phyloP scores from a whole-genome alignment of 2,329 filamentous ascomycete genomes.

The Clonostachys rosea region DNA sequence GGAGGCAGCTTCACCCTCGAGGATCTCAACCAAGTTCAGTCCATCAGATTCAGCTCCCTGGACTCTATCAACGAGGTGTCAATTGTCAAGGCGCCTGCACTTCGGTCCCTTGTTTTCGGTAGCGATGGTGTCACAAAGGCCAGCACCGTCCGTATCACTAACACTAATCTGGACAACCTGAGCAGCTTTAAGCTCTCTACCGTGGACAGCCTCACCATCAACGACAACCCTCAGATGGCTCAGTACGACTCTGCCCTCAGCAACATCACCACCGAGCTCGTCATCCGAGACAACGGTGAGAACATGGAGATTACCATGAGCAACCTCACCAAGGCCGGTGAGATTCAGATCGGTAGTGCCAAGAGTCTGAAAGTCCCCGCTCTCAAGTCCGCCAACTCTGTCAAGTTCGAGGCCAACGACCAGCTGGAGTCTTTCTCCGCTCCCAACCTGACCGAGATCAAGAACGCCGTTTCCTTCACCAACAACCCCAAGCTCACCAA shows the following conservation, averaged over 20 bases:
- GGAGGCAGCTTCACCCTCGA: constrained; percentile 68
- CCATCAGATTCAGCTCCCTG: constrained; percentile 63
- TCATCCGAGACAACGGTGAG: constrained; percentile 75
- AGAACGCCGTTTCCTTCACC: constrained; percentile 52
- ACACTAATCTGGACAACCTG: constrained; percentile 78
- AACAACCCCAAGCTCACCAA: constrained; percentile 63
- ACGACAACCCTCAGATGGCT: constrained; percentile 83
- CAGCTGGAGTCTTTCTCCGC: constrained; percentile 56
- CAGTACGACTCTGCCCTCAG: constrained; percentile 72
- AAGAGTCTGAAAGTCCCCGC: constrained; percentile 69
- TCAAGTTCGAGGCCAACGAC: constrained; percentile 78
- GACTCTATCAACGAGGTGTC: constrained; percentile 60
- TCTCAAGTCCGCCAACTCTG: constrained; percentile 66
- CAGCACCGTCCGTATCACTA: constrained; percentile 67
- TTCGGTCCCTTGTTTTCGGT: constrained; percentile 43
- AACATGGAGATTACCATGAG: constrained; percentile 69
- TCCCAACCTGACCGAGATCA: constrained; percentile 67
- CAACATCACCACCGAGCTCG: constrained; percentile 67
- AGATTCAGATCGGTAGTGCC: constrained; percentile 65
- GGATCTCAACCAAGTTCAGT: constrained; percentile 58
- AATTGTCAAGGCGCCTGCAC: constrained; percentile 65
- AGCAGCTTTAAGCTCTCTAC: constrained; percentile 74
- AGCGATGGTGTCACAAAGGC: constrained; percentile 60
- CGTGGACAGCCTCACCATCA: constrained; percentile 72
- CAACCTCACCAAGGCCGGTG: constrained; percentile 60